Evolutionary conservation across 495 filamentous ascomycete species (phyloP), one percentile per base, ranked within the genome.

Genomic region (Aspergillus panamensis): DNA sequence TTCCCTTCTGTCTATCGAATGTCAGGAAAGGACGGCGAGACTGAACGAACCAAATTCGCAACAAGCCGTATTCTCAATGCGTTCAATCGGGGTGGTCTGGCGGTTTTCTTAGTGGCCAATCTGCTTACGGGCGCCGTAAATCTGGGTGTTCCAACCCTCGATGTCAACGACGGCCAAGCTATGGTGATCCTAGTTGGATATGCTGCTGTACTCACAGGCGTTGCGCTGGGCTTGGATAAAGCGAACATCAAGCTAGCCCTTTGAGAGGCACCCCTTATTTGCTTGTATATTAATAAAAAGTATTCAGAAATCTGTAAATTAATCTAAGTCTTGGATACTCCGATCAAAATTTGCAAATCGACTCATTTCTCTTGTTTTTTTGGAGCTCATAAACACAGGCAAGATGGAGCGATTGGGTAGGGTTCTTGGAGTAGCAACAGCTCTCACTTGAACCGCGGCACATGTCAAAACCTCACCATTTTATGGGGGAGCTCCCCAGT

Each of bases 81-180:
- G 1, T 95, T 88, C 68, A 99, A 99, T 65, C 80, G 86, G 40
- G 95, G 96, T 51, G 95, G 94, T 0, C 73, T 99, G 19, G 84
- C 85, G 0, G 72, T 97, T 2, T 99, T 99, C 69, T 71, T 99
- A 53, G 63, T 91, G 20, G 91, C 95, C 4, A 99, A 97, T 66
- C 70, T 97, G 17, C 69, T 96, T 51, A 97, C 94, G 1, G 94
- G 94, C 3, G 66, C 87, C 5, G 89, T 97, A 40, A 97, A 99
- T 68, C 70, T 99, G 71, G 88, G 84, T 20, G 67, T 97, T 12
- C 85, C 85, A 43, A 97, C 95, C 2, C 69, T 97, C 65, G 80
- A 91, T 66, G 79, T 88, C 33, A 77, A 76, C 9, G 77, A 80
- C 21, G 60, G 75, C 9, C 66, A 75, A 45, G 84, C 90, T 3